Conservation (phyloP, 768 basidiomycete genomes). For the Myochromella boudieri region DNA sequence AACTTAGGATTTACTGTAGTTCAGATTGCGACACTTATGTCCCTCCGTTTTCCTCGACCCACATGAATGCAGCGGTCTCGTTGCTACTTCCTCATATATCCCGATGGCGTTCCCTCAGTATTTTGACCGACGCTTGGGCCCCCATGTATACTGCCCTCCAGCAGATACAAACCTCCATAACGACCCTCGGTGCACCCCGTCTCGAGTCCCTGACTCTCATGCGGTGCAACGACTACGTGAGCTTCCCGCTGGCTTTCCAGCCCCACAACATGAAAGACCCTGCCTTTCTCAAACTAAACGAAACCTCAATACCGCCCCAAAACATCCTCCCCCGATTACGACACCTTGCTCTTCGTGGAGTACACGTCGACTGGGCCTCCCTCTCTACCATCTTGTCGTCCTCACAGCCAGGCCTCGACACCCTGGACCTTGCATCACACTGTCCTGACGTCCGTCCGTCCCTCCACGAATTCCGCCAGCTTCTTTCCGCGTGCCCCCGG, state of each 20-base stretch:
- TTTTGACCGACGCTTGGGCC: constrained; percentile 57
- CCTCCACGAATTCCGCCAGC: constrained; percentile 37
- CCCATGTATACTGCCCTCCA: constrained; percentile 55
- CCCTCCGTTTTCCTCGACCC: constrained; percentile 38
- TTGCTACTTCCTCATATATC: constrained; percentile 50
- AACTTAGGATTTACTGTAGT: constrained; percentile 26
- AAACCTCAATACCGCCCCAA: constrained; percentile 13
- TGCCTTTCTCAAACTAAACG: constrained; percentile 30
- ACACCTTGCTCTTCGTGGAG: constrained; percentile 52
- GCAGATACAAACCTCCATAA: constrained; percentile 38
- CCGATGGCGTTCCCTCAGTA: constrained; percentile 52
- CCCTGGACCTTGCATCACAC: constrained; percentile 53
- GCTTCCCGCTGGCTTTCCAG: constrained; percentile 43
- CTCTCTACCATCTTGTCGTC: constrained; percentile 37
- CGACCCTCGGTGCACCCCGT: constrained; percentile 33
- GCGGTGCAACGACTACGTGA: constrained; percentile 59
- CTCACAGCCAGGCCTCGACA: constrained; percentile 36
- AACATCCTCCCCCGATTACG: constrained; percentile 43
- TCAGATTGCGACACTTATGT: constrained; percentile 25
- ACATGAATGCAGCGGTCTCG: constrained; percentile 45
- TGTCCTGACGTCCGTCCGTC: constrained; percentile 55
- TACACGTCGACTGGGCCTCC: constrained; percentile 54
- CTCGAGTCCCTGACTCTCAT: constrained; percentile 55
- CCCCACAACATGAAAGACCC: constrained; percentile 37
- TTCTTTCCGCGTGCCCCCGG: constrained; percentile 40